These are phyloP conservation scores for Coniophora puteana DNA, from an alignment of 1,284 basidiomycete species.

Conservation along the genomic window DNA sequence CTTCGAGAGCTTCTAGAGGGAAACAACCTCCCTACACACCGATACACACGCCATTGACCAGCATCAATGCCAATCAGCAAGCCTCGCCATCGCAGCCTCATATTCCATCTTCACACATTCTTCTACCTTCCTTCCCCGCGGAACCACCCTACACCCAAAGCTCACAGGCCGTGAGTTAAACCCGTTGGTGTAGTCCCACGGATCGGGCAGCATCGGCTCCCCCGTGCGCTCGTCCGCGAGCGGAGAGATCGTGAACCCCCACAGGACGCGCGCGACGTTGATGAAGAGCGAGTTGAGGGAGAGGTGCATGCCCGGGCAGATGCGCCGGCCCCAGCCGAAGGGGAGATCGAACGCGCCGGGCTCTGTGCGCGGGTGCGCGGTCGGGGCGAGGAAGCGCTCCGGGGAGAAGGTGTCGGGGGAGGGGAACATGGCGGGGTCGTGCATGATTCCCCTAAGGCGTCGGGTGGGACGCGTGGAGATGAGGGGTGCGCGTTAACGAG, in stretches of 20 bases:
- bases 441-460: slow-evolving; percentile 44
- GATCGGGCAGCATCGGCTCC: slow-evolving; percentile 24
- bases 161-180: slow-evolving; percentile 44
- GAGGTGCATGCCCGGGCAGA: slow-evolving; percentile 46
- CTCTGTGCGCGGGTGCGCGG: slow-evolving; percentile 31
- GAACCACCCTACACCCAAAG: slow-evolving; percentile 35
- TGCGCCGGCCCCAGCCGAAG: slow-evolving; percentile 43
- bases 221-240: slow-evolving; percentile 22
- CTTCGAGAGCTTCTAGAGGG: no score
- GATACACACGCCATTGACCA: no score
- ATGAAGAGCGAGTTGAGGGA: slow-evolving; percentile 41
- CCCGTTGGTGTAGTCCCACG: slow-evolving; percentile 37
- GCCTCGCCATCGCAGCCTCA: slow-evolving; percentile 1
- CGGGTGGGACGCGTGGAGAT: no score
- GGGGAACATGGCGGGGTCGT: slow-evolving; percentile 30
- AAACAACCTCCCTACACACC: no score
- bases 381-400: slow-evolving; percentile 36
- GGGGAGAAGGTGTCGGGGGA: slow-evolving; percentile 36
- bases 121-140: slow-evolving; percentile 16
- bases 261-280: slow-evolving; percentile 36
- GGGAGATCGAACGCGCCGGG: slow-evolving; percentile 42
- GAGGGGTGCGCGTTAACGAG: background rate
- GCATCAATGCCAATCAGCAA: slow-evolving; percentile 1
- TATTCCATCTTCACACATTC: slow-evolving; percentile 5
- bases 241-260: slow-evolving; percentile 36